Conservation (phyloP, 2,329 filamentous ascomycete species). For the Aspergillus novofumigatus region DNA sequence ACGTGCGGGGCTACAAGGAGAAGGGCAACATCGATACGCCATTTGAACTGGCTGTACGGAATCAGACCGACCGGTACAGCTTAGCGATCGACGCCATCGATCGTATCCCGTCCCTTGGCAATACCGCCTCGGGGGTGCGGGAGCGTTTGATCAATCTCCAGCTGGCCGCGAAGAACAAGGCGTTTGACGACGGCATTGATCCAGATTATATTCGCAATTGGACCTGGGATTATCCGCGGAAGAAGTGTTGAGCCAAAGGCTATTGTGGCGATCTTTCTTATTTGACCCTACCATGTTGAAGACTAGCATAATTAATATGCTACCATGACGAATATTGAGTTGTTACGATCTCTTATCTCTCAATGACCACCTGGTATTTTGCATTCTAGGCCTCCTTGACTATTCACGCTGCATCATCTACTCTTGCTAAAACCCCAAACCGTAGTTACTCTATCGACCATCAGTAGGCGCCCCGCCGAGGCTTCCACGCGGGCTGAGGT, state of each 20-base stretch:
- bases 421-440: neutral
- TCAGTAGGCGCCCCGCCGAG: neutral
- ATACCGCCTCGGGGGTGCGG: constrained; percentile 58
- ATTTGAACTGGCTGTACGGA: constrained; percentile 72
- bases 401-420: neutral
- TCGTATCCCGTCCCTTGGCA: constrained; percentile 58
- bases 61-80: constrained; percentile 72
- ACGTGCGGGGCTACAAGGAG: constrained; percentile 75
- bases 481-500: neutral
- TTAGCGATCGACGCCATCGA: constrained; percentile 75
- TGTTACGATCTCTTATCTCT: neutral
- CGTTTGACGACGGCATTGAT: constrained; percentile 68
- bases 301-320: neutral
- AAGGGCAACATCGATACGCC: constrained; percentile 83
- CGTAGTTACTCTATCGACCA: neutral
- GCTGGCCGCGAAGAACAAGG: constrained; percentile 59
- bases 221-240: constrained; percentile 54
- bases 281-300: neutral
- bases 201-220: constrained; percentile 62
- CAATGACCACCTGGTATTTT: neutral
- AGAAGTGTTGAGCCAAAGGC: neutral
- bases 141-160: constrained; percentile 63
- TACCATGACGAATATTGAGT: neutral
- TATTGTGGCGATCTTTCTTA: neutral
- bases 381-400: neutral